Percentiles rank a stretch among this genome's conserved stretches.
Evolutionary conservation across 768 basidiomycete genomes (phyloP).

Genomic region (Mycena belliarum): DNA sequence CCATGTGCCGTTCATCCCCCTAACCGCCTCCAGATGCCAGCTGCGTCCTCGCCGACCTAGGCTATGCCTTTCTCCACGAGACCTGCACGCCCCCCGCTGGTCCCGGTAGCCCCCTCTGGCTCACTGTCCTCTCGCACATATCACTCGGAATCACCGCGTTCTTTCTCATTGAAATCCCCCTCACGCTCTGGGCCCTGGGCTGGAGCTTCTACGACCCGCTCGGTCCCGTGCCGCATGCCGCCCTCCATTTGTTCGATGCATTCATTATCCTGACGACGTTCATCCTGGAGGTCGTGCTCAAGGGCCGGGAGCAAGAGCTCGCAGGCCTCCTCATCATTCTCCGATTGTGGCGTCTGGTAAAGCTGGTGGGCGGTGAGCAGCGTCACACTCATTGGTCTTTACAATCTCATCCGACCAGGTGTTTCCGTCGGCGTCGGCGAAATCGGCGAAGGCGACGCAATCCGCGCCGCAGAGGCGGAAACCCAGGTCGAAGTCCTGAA

Average conservation of each 20-base stretch:
- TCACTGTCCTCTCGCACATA: constrained; percentile 58
- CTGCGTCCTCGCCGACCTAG: constrained; percentile 74
- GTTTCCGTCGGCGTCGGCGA: constrained; percentile 78
- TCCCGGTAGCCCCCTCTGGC: constrained; percentile 56
- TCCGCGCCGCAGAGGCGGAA: constrained; percentile 50
- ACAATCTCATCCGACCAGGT: constrained; percentile 38
- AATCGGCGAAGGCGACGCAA: constrained; percentile 54
- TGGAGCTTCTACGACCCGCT: constrained; percentile 62
- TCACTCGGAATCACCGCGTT: constrained; percentile 70
- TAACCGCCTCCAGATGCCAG: constrained; percentile 58
- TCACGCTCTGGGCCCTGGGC: constrained; percentile 69
- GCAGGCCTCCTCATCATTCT: constrained; percentile 69
- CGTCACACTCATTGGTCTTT: background rate
- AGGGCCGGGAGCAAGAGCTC: constrained; percentile 70
- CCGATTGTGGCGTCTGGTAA: constrained; percentile 81
- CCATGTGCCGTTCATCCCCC: background rate
- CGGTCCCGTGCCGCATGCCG: constrained; percentile 51
- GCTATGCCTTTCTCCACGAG: constrained; percentile 62
- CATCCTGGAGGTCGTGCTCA: constrained; percentile 66
- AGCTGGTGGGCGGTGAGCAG: constrained; percentile 57
- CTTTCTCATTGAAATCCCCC: constrained; percentile 78
- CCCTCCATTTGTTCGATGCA: constrained; percentile 76
- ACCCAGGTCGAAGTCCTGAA: constrained; percentile 47
- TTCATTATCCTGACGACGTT: constrained; percentile 73
- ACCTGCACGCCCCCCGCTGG: constrained; percentile 44